These are phyloP conservation scores for Pisolithus marmoratus DNA, from an alignment of 768 basidiomycete species.

Conservation along the genomic window DNA sequence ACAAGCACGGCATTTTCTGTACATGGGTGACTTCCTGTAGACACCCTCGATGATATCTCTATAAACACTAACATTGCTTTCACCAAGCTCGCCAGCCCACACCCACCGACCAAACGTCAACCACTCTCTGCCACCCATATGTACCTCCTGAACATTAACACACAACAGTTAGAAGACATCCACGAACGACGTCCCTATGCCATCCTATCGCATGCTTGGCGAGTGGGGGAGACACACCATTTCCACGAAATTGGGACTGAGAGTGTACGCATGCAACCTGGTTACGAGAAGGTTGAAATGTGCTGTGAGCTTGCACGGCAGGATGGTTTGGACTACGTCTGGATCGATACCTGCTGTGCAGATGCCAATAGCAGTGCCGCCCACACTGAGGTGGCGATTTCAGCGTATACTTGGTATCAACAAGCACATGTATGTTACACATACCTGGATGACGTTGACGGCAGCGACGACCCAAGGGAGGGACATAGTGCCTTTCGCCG, in stretches of 20 bases:
- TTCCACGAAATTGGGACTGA: not conserved
- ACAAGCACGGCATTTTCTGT: too few relatives aligned
- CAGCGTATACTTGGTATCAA: conserved; percentile 14
- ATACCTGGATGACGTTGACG: conserved; percentile 7
- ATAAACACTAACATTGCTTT: not conserved
- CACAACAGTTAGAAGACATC: conserved; percentile 1
- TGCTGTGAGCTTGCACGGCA: conserved; percentile 1
- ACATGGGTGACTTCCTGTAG: too few relatives aligned
- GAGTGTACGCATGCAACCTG: not conserved
- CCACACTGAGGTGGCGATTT: conserved; percentile 8
- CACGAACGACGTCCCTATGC: conserved; percentile 3
- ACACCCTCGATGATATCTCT: too few relatives aligned
- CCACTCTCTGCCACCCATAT: not conserved
- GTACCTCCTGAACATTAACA: conserved; percentile 3
- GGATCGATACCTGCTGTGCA: conserved; percentile 12
- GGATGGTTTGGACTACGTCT: conserved; percentile 8
- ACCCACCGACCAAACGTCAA: not conserved
- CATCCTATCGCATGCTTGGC: conserved; percentile 10
- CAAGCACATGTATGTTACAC: conserved; percentile 11
- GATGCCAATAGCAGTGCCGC: conserved; percentile 11
- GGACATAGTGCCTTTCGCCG: not conserved
- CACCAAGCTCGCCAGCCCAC: not conserved
- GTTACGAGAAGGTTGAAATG: conserved; percentile 2
- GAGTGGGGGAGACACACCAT: conserved; percentile 1
- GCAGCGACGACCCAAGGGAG: not conserved